A percentile compares a stretch with the other conserved stretches of the same genome.
These are phyloP conservation scores for Panicum hallii DNA, from an alignment of 202 grass and related monocot species.

Conservation along the genomic window DNA sequence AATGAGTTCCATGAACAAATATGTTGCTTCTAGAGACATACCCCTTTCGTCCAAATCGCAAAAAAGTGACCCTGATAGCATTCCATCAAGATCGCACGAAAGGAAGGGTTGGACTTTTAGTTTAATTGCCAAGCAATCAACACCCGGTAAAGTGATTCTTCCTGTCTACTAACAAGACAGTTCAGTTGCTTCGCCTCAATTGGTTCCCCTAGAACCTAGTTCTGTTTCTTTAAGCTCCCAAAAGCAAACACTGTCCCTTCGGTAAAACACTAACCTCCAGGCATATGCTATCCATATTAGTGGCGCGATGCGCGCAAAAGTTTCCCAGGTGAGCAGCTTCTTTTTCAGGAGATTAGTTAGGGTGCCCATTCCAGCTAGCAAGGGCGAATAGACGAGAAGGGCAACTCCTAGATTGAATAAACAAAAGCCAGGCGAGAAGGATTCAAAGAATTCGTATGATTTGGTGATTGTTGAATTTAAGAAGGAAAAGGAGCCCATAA, in stretches of 20 bases:
- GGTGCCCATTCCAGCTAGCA: conserved; percentile 28
- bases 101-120: conserved; percentile 45
- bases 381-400: conserved; percentile 27
- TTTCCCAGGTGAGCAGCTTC: conserved; percentile 11
- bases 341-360: conserved; percentile 37
- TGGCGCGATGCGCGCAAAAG: background rate
- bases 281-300: conserved; percentile 33
- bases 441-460: conserved; percentile 38
- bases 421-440: conserved; percentile 13
- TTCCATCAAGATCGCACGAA: conserved; percentile 51
- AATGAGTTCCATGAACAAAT: conserved; percentile 31
- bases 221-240: conserved; percentile 43
- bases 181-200: conserved; percentile 45
- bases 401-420: conserved; percentile 41
- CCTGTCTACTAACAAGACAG: conserved; percentile 55
- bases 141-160: conserved; percentile 55
- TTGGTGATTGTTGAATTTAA: conserved; percentile 20
- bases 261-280: conserved; percentile 16
- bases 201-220: conserved; percentile 52
- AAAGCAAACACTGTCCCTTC: conserved; percentile 37
- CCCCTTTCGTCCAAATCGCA: conserved; percentile 27
- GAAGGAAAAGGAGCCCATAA: conserved; percentile 33
- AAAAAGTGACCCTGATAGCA: conserved; percentile 30
- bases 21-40: conserved; percentile 48
- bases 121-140: conserved; percentile 41